Base-by-base conservation (phyloP, 2,329 filamentous ascomycete genomes). In the Tolypocladium ovalisporum region DNA sequence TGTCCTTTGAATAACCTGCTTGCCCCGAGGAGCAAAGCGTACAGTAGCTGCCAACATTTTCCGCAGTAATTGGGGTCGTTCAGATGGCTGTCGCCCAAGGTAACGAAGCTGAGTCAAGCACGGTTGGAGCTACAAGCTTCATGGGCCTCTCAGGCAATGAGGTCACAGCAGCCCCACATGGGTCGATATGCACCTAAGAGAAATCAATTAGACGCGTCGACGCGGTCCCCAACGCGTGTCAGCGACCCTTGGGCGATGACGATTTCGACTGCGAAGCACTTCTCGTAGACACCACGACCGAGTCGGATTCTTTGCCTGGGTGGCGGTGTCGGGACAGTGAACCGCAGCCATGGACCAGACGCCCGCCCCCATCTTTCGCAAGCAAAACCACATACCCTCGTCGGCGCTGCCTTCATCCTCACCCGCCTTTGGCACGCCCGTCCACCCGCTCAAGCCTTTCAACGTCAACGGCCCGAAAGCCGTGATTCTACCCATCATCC, bases 351-450 rank as follows among this genome's bases (percentile, higher is more conserved):
- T 75, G 73, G 72, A 75, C 63, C 65, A 66, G 59, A 74, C 71
- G 54, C 71, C 73, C 56, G 68, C 70, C 36, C 67, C 69, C 54
- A 67, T 74, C 60, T 74, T 73, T 56, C 71, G 72, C 61, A 68
- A 65, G 54, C 64, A 68, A 66, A 68, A 66, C 63, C 29, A 68
- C 71, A 47, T 71, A 67, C 12, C 58, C 10, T 75, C 76, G 4
- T 85, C 88, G 54, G 80, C 82, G 47, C 85, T 94, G 60, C 90
- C 90, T 5, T 96, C 92, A 0, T 96, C 91, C 0, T 96, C 91
- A 24, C 90, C 92, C 10, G 90, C 88, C 44, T 97, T 97, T 73
- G 90, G 84, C 54, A 97, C 92, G 1, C 92, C 92, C 1, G 83
- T 85, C 49, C 88, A 94, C 69, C 89, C 91, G 51, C 82, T 94